Conservation (phyloP, 1,284 basidiomycete genomes). For the Ceratobasidium sp. region DNA sequence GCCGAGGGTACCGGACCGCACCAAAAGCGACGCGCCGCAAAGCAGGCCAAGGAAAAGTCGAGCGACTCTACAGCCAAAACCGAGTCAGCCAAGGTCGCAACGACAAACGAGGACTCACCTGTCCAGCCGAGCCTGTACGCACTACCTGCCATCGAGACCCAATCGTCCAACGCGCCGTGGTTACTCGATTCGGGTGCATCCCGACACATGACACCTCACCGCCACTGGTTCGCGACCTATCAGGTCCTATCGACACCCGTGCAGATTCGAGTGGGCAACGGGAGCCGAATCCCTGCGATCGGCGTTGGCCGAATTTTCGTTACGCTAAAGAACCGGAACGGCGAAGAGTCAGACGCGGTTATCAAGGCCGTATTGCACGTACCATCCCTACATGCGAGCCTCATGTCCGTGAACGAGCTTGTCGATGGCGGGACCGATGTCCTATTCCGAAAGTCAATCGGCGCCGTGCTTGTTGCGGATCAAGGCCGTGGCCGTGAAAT, state of each 20-base stretch:
- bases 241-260: background rate
- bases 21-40: background rate
- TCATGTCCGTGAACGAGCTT: slow-evolving; percentile 8
- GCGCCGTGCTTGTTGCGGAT: background rate
- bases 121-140: background rate
- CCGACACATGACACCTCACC: slow-evolving; percentile 17
- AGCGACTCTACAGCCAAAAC: background rate
- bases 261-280: slow-evolving; percentile 10
- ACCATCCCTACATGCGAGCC: slow-evolving; percentile 3
- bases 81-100: slow-evolving; percentile 20
- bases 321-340: background rate
- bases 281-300: slow-evolving; percentile 4
- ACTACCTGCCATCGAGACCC: background rate
- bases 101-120: background rate
- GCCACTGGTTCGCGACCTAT: slow-evolving; percentile 10
- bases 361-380: slow-evolving; percentile 9
- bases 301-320: slow-evolving; percentile 12
- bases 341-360: background rate
- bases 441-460: background rate
- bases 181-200: background rate
- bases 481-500: background rate
- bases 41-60: background rate
- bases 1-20: slow-evolving; percentile 35
- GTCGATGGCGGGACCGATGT: background rate
- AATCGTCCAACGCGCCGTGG: background rate